Conservation (phyloP, 352 stramenopile genomes). For the Globisporangium camurandrum region DNA sequence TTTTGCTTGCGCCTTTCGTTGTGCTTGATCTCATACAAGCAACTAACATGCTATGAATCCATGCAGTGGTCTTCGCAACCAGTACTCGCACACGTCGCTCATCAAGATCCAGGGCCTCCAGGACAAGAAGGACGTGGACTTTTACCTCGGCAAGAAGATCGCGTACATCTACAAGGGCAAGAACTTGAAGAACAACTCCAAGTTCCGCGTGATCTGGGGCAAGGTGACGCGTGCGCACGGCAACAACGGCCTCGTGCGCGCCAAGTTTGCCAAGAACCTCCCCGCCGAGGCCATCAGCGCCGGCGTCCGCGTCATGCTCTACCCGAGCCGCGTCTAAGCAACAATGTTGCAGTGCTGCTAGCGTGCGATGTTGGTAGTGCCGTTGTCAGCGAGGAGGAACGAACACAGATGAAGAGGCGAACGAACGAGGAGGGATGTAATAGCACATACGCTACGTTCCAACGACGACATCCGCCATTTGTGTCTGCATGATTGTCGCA, state of each 20-base stretch:
- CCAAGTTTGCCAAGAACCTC: conserved; percentile 98
- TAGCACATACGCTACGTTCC: too few relatives aligned
- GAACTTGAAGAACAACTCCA: conserved; percentile 92
- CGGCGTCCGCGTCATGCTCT: conserved; percentile 98
- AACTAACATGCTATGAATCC: background rate
- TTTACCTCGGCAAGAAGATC: conserved; percentile 99
- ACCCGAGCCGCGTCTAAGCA: conserved; percentile 95
- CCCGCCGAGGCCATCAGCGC: conserved; percentile 94
- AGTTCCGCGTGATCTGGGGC: conserved; percentile 99
- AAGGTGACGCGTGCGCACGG: conserved; percentile 97
- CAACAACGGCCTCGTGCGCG: conserved; percentile 97
- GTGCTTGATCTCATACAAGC: background rate
- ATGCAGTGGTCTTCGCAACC: conserved; percentile 90
- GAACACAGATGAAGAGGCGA: too few relatives aligned
- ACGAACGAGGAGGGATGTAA: too few relatives aligned
- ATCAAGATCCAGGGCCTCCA: conserved; percentile 99
- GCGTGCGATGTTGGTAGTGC: conserved; percentile 17
- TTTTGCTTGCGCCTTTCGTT: too few relatives aligned
- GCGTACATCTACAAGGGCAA: conserved; percentile 99
- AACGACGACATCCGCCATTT: too few relatives aligned
- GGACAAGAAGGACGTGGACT: conserved; percentile 97
- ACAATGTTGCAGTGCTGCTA: too few relatives aligned
- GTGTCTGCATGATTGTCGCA: too few relatives aligned
- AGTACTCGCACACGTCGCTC: conserved; percentile 97
- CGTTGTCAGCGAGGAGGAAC: conserved; percentile 27